Percentiles rank a stretch among this genome's conserved stretches.
phyloP scores from a whole-genome alignment of 2,329 filamentous ascomycete species.

The Apiospora hydei region DNA sequence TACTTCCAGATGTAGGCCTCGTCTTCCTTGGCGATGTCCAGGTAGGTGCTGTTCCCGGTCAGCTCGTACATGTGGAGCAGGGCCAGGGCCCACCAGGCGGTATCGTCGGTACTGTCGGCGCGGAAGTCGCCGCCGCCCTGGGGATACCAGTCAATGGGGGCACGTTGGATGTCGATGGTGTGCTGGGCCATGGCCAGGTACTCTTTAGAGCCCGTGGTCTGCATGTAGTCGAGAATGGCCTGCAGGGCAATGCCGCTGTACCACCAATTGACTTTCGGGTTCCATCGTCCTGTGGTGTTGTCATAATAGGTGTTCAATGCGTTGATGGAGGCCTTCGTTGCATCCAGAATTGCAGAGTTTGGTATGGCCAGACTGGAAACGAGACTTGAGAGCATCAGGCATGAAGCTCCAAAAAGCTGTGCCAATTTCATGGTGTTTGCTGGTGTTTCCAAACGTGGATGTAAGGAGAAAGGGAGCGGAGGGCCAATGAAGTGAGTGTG shows the following conservation, averaged over 20 bases:
- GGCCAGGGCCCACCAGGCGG: constrained; percentile 60
- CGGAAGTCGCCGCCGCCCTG: constrained; percentile 48
- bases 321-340: constrained; percentile 38
- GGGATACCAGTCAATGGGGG: constrained; percentile 45
- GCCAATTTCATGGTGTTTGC: neutral
- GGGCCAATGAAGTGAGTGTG: neutral
- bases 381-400: neutral
- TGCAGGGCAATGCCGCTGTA: constrained; percentile 47
- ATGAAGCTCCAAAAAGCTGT: neutral
- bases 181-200: constrained; percentile 41
- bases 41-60: constrained; percentile 52
- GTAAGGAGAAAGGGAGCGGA: neutral
- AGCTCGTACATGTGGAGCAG: constrained; percentile 57
- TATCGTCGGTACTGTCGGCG: constrained; percentile 51
- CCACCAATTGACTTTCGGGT: constrained; percentile 42
- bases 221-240: constrained; percentile 46
- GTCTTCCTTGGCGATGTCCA: constrained; percentile 52
- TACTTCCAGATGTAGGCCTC: constrained; percentile 56
- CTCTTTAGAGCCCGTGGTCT: constrained; percentile 37
- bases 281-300: constrained; percentile 37
- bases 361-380: neutral
- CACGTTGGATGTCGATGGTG: constrained; percentile 45
- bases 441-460: neutral
- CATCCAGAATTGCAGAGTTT: neutral
- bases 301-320: constrained; percentile 47